Conservation (phyloP, 2,329 filamentous ascomycete species). For the Diaporthe sp. region DNA sequence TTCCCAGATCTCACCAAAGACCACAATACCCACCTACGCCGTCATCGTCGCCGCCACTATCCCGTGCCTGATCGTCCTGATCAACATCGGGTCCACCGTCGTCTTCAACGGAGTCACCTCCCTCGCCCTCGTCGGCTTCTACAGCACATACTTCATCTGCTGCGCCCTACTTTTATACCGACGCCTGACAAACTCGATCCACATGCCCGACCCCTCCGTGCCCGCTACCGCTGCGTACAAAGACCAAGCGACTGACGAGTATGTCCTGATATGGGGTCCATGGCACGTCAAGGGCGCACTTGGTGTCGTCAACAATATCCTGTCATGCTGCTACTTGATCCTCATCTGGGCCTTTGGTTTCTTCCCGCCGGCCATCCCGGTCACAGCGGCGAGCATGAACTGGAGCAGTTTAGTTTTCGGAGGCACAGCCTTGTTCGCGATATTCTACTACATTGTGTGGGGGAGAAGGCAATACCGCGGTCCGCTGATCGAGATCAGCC, state of each 20-base stretch:
- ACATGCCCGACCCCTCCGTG: neutral
- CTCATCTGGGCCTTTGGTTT: constrained; percentile 71
- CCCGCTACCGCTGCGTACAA: neutral
- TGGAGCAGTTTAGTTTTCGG: constrained; percentile 62
- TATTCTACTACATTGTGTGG: constrained; percentile 60
- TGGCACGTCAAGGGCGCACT: constrained; percentile 65
- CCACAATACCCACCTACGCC: constrained; percentile 44
- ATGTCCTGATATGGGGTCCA: constrained; percentile 65
- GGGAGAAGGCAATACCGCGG: constrained; percentile 62
- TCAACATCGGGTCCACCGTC: constrained; percentile 46
- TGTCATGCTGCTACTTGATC: constrained; percentile 66
- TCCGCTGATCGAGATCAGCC: constrained; percentile 50
- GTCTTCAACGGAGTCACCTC: constrained; percentile 62
- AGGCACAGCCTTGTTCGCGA: constrained; percentile 57
- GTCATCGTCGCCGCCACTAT: constrained; percentile 44
- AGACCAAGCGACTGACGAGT: neutral
- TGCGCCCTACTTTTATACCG: constrained; percentile 58
- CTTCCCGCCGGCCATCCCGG: constrained; percentile 57
- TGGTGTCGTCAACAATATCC: constrained; percentile 67
- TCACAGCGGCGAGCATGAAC: constrained; percentile 58
- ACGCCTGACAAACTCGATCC: constrained; percentile 46
- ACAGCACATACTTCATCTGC: constrained; percentile 58
- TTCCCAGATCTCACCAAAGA: constrained; percentile 42
- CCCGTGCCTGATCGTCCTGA: constrained; percentile 46
- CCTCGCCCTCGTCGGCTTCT: constrained; percentile 58